A percentile compares a stretch with the other conserved stretches of the same genome.
These are phyloP conservation scores for Cenchrus fungigraminus DNA, from an alignment of 176 grass and related monocot species.

Conservation along the genomic window DNA sequence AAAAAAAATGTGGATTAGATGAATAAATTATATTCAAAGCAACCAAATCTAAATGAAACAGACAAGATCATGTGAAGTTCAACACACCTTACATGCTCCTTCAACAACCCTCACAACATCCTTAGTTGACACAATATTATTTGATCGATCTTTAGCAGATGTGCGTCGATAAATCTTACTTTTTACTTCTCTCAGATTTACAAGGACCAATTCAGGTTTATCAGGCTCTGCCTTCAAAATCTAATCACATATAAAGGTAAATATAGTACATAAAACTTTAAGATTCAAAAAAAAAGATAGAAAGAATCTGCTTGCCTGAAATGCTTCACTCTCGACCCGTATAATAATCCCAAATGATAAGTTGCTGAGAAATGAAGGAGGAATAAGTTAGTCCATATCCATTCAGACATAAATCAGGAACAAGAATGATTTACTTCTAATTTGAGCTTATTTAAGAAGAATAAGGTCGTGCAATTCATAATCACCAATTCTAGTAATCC, in stretches of 20 bases:
- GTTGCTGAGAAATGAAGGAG: slow-evolving; percentile 56
- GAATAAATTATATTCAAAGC: not conserved
- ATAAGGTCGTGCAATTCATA: slow-evolving; percentile 90
- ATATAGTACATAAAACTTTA: slow-evolving; percentile 25
- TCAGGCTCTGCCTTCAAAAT: slow-evolving; percentile 79
- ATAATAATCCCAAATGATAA: slow-evolving; percentile 89
- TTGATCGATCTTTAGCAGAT: slow-evolving; percentile 65
- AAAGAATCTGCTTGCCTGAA: slow-evolving; percentile 63
- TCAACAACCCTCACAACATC: slow-evolving; percentile 85
- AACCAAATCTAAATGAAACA: slow-evolving; percentile 6
- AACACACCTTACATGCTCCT: slow-evolving; percentile 68
- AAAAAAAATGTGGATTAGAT: not conserved
- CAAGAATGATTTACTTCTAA: slow-evolving; percentile 20
- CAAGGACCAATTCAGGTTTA: slow-evolving; percentile 67
- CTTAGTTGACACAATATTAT: slow-evolving; percentile 68
- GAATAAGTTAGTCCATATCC: slow-evolving; percentile 26
- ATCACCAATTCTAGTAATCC: slow-evolving; percentile 78
- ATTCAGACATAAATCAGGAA: slow-evolving; percentile 24
- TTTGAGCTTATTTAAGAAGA: slow-evolving; percentile 68
- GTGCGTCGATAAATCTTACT: slow-evolving; percentile 60
- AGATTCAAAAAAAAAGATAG: not conserved
- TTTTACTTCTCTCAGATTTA: slow-evolving; percentile 86
- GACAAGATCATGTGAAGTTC: not conserved
- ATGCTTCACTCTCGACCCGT: slow-evolving; percentile 84
- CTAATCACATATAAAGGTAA: slow-evolving; percentile 51